Base-by-base conservation (phyloP, 106 monocot genomes). In the Dendrobium huoshanense region DNA sequence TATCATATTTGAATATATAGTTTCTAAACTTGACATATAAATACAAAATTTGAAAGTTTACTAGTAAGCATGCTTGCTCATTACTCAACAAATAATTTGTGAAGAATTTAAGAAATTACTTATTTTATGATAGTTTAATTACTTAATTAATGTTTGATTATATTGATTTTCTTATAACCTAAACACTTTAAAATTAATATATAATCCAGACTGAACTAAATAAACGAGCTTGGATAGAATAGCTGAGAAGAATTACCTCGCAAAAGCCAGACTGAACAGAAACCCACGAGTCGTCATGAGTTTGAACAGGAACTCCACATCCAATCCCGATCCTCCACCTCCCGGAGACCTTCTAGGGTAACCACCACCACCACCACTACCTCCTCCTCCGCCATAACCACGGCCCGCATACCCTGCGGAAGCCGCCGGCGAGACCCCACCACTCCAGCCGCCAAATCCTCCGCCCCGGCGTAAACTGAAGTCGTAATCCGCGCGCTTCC, bases 401-500 rank as follows among this genome's bases (percentile, higher is more conserved):
- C 47, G 9, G 1, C 77, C 73, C 29, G 75, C 79, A 31, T 82
- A 81, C 37, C 47, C 55, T 9, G 61, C 72, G 44, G 72, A 56
- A 10, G 84, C 61, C 2, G 82, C 84, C 18, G 79, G 54, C 20
- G 87, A 82, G n/a, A 77, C 41, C 9, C 78, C 25, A 6, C 31
- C 49, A 17, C 72, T 27, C 41, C 76, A 59, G 20, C 84, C 56
- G 27, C 55, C 72, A 56, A 24, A 73, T 0, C 47, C 49, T 25
- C 77, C 56, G 47, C 78, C 41, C 0, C 37, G 43, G 4, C 70
- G 76, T 20, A 41, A 13, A 9, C 70, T 41, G 43, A 80, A 75
- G 42, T 95, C 95, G 79, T 91, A 95, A 5, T 80, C 86, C 41
- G 88, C 86, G 54, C 91, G 89, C 79, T 67, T 87, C 1, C 79